Conservation (phyloP, 495 filamentous ascomycete species). For the Penicillium cinerascens region DNA sequence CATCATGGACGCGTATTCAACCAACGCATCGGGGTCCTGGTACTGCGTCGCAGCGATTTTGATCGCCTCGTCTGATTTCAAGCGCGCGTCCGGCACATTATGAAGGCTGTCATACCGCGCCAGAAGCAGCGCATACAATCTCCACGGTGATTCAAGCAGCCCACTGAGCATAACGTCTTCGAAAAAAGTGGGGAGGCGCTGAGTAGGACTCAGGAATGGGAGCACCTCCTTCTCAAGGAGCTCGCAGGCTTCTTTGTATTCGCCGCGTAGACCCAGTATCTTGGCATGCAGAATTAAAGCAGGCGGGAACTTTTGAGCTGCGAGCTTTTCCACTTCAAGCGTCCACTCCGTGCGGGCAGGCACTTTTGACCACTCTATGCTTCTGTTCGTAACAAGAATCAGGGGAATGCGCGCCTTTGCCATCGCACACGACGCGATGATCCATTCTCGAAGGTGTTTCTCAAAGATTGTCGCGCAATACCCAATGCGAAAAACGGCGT, state of each 20-base stretch:
- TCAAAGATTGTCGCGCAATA: neutral
- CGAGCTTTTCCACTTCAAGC: conserved; percentile 18
- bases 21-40: conserved; percentile 29
- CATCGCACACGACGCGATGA: conserved; percentile 18
- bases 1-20: conserved; percentile 23
- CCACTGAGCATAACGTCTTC: conserved; percentile 13
- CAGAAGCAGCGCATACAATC: conserved; percentile 23
- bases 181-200: neutral
- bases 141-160: conserved; percentile 21
- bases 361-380: neutral
- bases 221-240: conserved; percentile 27
- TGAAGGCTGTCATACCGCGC: conserved; percentile 4
- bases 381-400: conserved; percentile 8
- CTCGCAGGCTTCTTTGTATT: conserved; percentile 18
- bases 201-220: conserved; percentile 15
- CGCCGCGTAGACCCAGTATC: conserved; percentile 19
- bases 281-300: conserved; percentile 33
- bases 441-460: conserved; percentile 21
- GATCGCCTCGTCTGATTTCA: conserved; percentile 11
- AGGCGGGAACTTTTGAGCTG: conserved; percentile 22
- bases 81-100: neutral
- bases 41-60: conserved; percentile 29
- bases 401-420: conserved; percentile 20
- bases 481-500: conserved; percentile 28
- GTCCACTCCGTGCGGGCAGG: conserved; percentile 13